Evolutionary conservation across 371 early-diverging fungal genomes (phyloP), one percentile per base, ranked within the genome.

Genomic region (Antonospora locustae): DNA sequence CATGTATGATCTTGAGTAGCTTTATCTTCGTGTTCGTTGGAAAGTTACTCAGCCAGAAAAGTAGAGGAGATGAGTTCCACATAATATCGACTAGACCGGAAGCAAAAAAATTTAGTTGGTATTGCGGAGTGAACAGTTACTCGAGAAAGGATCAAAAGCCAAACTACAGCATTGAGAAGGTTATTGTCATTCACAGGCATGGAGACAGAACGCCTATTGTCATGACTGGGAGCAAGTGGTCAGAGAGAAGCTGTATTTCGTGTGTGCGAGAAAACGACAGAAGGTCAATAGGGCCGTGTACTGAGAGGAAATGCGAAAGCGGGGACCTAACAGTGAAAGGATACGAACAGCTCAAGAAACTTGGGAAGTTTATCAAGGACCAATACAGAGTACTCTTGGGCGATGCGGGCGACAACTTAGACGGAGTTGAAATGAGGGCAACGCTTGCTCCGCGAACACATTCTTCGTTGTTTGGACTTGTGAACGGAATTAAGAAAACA

Each of bases 181-280:
- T 65, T 3, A 44, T 60, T 25, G 67, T 65, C 7, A 38, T 71
- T n/a, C 58, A 58, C 45, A 54, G 71, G 36, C 71, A 71, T 53
- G 71, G 71, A 7, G 71, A 67, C 17, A 55, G 67, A 17, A 28
- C 65, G 2, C 71, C 71, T 2, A 1, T 67, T 1, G 37, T 30
- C 25, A 17, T 11, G 7, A 19, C 34, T 17, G 49, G 51, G 32
- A 38, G 22, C 19, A 19, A 25, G 27, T 67, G 67, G 67, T 23
- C 37, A 11, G 36, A 56, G 12, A 48, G 55, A 40, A 50, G 57
- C 20, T 66, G 67, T 48, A 48, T 63, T n/a, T 30, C 11, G 16
- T 70, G 70, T 30, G n/a, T n/a, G n/a, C 41, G 23, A 6, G 6
- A 32, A 24, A 17, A 22, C 2, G 39, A 49, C 23, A 22, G 34